phyloP scores from a whole-genome alignment of 2,329 filamentous ascomycete genomes.

The Colletotrichum aenigma region DNA sequence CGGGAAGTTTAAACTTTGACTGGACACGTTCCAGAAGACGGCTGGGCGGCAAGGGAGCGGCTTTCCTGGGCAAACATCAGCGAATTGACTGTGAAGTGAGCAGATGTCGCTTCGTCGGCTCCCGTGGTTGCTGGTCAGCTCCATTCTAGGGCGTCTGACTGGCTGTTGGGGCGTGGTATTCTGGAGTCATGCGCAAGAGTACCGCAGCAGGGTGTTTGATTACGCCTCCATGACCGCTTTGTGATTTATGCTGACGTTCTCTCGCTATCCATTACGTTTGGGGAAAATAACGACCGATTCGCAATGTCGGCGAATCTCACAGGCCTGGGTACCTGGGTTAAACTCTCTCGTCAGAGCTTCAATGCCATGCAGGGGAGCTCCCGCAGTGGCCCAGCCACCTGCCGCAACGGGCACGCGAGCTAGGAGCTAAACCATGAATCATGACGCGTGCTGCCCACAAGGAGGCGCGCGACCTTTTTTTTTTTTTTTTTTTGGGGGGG shows the following conservation, averaged over 20 bases:
- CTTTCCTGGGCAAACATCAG: background rate
- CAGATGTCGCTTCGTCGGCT: background rate
- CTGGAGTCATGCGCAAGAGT: background rate
- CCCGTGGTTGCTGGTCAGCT: background rate
- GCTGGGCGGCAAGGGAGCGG: background rate
- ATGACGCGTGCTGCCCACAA: background rate
- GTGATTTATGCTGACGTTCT: background rate
- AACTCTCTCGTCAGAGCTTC: background rate
- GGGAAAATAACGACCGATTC: background rate
- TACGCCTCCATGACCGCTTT: background rate
- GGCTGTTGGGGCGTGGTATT: background rate
- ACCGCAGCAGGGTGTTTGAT: background rate
- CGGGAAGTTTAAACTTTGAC: background rate
- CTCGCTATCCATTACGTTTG: background rate
- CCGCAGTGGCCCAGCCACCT: background rate
- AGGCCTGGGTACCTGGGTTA: background rate
- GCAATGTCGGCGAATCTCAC: background rate
- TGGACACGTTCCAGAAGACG: background rate
- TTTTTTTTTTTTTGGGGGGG: too few species aligned
- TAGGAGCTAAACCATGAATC: background rate
- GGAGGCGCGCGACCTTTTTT: background rate
- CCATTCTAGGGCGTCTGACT: background rate
- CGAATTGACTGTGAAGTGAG: background rate
- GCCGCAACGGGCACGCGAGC: background rate
- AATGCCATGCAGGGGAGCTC: background rate